Evolutionary conservation across 345 rosid species (phyloP).

Genomic region (Hypericum androsaemum): DNA sequence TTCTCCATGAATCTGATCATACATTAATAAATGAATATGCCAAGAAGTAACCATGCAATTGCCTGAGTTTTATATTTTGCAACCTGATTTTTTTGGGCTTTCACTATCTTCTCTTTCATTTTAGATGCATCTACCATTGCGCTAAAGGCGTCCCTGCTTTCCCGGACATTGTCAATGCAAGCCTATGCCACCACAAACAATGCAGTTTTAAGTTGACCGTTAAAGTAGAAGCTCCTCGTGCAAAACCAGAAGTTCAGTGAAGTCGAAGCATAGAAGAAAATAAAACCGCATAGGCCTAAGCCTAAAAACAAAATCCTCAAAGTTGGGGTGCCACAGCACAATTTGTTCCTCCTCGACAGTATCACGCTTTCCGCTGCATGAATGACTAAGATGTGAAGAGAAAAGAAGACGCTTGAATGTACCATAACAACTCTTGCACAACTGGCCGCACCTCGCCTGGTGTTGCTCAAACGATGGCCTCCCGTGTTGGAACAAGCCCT

Average conservation of each 20-base stretch:
- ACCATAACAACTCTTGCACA: conserved; percentile 9
- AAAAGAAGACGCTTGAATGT: conserved; percentile 7
- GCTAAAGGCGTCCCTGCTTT: conserved; percentile 46
- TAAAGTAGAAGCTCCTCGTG: background rate
- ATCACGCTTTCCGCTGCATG: conserved; percentile 49
- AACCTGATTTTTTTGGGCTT: conserved; percentile 58
- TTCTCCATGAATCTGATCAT: no score
- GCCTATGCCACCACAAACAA: conserved; percentile 6
- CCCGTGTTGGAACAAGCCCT: conserved; percentile 74
- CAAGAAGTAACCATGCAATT: conserved; percentile 6
- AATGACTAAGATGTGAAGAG: conserved; percentile 8
- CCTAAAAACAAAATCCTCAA: conserved; percentile 56
- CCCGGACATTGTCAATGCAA: conserved; percentile 54
- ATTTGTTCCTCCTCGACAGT: conserved; percentile 23
- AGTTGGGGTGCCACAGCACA: conserved; percentile 77
- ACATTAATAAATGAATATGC: background rate
- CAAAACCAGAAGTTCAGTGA: background rate
- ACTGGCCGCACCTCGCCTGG: conserved; percentile 38
- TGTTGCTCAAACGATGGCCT: conserved; percentile 71
- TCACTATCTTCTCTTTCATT: conserved; percentile 59
- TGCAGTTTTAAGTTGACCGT: background rate
- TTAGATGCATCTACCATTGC: conserved; percentile 78
- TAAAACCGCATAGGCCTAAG: conserved; percentile 81
- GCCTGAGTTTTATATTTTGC: conserved; percentile 11
- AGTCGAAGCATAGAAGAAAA: conserved; percentile 6